phyloP scores from a whole-genome alignment of 1,284 basidiomycete genomes.

The Ganoderma meredithae region DNA sequence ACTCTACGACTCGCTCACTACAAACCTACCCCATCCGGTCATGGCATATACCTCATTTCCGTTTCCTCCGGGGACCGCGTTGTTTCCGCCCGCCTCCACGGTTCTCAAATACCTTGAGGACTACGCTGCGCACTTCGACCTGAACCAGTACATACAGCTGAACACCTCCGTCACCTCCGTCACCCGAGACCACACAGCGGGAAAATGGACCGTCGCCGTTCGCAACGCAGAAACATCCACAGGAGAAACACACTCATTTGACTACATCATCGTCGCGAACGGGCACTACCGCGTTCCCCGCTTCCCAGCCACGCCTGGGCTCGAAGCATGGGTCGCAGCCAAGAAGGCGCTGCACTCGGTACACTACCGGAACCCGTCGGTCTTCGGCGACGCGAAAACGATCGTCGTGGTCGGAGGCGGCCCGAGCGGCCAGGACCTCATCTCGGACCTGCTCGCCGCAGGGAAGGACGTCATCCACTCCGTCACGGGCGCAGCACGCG shows the following conservation, averaged over 20 bases:
- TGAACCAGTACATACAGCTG: conserved; percentile 63
- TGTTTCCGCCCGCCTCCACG: conserved; percentile 66
- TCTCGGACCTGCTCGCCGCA: conserved; percentile 57
- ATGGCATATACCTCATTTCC: conserved; percentile 70
- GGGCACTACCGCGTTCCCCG: conserved; percentile 75
- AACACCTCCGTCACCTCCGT: conserved; percentile 56
- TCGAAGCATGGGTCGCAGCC: conserved; percentile 60
- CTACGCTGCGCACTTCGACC: conserved; percentile 64
- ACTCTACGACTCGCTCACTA: conserved; percentile 76
- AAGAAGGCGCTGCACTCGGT: conserved; percentile 66
- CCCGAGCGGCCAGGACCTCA: conserved; percentile 73
- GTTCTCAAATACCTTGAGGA: conserved; percentile 68
- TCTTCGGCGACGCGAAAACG: conserved; percentile 47
- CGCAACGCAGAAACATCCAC: not conserved
- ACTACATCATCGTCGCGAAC: conserved; percentile 73
- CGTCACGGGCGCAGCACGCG: conserved; percentile 45
- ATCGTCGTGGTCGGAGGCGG: conserved; percentile 77
- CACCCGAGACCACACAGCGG: conserved; percentile 43
- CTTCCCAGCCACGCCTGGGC: conserved; percentile 64
- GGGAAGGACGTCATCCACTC: conserved; percentile 64
- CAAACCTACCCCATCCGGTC: conserved; percentile 77
- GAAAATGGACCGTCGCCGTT: conserved; percentile 55
- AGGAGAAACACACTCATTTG: conserved; percentile 51
- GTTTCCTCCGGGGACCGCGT: conserved; percentile 71
- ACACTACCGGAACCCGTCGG: conserved; percentile 67